Evolutionary conservation across 768 basidiomycete genomes (phyloP).

Genomic region (Ephemerocybe angulata): DNA sequence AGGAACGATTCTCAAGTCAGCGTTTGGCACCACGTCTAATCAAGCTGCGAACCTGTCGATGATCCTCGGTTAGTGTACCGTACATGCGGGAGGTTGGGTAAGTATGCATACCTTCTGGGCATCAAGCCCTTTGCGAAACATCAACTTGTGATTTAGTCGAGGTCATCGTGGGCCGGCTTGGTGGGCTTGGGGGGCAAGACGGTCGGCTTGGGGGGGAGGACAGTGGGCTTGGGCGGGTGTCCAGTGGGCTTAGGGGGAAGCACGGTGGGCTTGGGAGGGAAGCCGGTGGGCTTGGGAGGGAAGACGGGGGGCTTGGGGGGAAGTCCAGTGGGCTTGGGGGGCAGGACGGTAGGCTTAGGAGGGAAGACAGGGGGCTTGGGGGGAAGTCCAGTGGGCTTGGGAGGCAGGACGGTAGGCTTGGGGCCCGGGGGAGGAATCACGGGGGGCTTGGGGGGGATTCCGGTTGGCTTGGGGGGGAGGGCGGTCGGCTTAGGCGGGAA

Average conservation of each 20-base stretch:
- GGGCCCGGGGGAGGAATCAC: neutral
- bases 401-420: neutral
- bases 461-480: neutral
- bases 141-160: neutral
- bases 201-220: conserved; percentile 6
- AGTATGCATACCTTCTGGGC: too few relatives aligned
- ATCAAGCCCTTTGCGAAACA: too few relatives aligned
- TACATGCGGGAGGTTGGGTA: too few relatives aligned
- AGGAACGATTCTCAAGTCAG: too few relatives aligned
- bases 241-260: neutral
- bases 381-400: conserved; percentile 1
- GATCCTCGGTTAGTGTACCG: too few relatives aligned
- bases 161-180: neutral
- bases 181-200: neutral
- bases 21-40: too few relatives aligned
- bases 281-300: neutral
- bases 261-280: neutral
- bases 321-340: neutral
- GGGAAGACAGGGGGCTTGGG: neutral
- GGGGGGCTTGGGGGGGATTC: neutral
- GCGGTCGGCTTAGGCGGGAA: neutral
- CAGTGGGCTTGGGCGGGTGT: conserved; percentile 3
- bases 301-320: neutral
- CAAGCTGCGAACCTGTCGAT: too few relatives aligned
- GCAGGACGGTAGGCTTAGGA: neutral